A percentile compares a stretch with the other conserved stretches of the same genome.
Conservation (phyloP, 768 basidiomycete genomes). For the Macrocybe gigantea region DNA sequence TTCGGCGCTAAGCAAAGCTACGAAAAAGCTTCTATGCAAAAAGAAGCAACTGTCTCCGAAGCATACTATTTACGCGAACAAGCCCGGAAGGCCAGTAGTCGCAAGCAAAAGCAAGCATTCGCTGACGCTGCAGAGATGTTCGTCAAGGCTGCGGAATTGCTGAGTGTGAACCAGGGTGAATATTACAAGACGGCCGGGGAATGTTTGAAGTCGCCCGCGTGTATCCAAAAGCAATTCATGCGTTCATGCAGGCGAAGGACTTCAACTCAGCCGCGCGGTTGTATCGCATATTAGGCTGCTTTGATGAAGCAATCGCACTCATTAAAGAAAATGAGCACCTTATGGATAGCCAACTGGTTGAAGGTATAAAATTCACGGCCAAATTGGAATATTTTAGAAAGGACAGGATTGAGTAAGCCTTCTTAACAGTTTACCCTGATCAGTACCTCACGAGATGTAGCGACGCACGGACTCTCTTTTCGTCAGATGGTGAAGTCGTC, state of each 20-base stretch:
- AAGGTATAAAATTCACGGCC: slow-evolving; percentile 36
- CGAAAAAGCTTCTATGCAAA: slow-evolving; percentile 35
- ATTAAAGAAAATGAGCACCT: slow-evolving; percentile 26
- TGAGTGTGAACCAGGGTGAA: no score
- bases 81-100: slow-evolving; percentile 30
- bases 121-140: slow-evolving; percentile 45
- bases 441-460: slow-evolving; percentile 21
- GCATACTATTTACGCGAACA: slow-evolving; percentile 51
- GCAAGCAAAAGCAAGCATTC: slow-evolving; percentile 24
- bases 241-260: slow-evolving; percentile 34
- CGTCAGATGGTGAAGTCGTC: slow-evolving; percentile 43
- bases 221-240: slow-evolving; percentile 35
- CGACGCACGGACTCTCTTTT: slow-evolving; percentile 41
- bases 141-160: slow-evolving; percentile 24
- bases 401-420: slow-evolving; percentile 27
- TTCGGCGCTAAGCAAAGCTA: slow-evolving; percentile 51
- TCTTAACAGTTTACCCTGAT: not conserved
- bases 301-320: slow-evolving; percentile 48
- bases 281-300: slow-evolving; percentile 44
- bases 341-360: slow-evolving; percentile 25
- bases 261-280: slow-evolving; percentile 37
- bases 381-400: slow-evolving; percentile 39
- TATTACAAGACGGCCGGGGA: slow-evolving; percentile 41
- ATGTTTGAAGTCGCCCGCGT: slow-evolving; percentile 39
- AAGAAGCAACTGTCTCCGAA: slow-evolving; percentile 39